Evolutionary conservation across 2,329 filamentous ascomycete species (phyloP), one percentile per base, ranked within the genome.

Genomic region (Botryotinia globosa): DNA sequence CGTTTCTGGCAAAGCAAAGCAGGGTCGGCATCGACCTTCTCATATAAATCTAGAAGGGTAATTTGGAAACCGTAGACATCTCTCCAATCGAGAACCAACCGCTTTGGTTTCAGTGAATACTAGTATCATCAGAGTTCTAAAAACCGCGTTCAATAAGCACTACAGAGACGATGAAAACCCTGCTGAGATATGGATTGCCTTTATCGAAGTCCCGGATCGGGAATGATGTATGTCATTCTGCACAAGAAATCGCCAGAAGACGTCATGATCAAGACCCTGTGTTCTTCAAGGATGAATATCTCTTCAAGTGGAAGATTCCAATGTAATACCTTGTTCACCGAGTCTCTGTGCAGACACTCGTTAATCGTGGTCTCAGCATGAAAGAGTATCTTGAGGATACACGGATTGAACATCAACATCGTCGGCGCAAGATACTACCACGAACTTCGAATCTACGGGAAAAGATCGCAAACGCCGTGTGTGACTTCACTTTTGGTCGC

Each of bases 221-320:
- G 22, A 56, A 4, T 0, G n/a, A 18, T 56, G 14, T 12, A 51
- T 51, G 5, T 51, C 22, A 51, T 25, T 51, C 45, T 51, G 45
- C 45, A 12, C 22, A 5, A 51, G 22, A 51, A 4, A 51, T 25
- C 1, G 9, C 45, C 1, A 8, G 6, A 12, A 25, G 9, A 4
- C 10, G 1, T 51, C 4, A 0, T 51, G 45, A 4, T 5, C 1
- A 2, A 25, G 6, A 2, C 1, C 10, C 45, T 12, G 22, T 25
- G 22, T 51, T 5, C 0, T 51, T 56, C 16, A 56, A 56, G 51
- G 6, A 56, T 56, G 51, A 56, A 56, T 56, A 29, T 56, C 51
- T 56, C n/a, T 29, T 56, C 51, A n/a, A 29, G 16, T 56, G 51
- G 51, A 5, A 29, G 14, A 29, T 56, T 29, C 51, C n/a, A 56